phyloP scores from a whole-genome alignment of 2,329 filamentous ascomycete species.

The Beauveria pseudobassiana region DNA sequence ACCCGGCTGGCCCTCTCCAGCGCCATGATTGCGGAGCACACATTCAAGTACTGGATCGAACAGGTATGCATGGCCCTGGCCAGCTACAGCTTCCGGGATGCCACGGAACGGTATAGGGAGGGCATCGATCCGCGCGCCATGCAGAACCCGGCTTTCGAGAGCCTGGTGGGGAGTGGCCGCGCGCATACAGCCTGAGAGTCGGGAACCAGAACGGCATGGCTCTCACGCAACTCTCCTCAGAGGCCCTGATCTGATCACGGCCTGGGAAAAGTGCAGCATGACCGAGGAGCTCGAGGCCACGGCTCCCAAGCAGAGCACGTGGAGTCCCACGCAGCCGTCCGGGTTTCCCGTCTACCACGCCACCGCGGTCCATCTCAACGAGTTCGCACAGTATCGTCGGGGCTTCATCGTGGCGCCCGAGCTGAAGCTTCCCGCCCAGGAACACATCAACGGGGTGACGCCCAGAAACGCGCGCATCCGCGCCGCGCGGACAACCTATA shows the following conservation, averaged over 20 bases:
- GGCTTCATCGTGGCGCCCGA: too few relatives aligned
- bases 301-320: background rate
- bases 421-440: background rate
- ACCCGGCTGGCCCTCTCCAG: background rate
- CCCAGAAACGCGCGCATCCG: background rate
- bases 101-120: background rate
- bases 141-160: background rate
- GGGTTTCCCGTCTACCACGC: background rate
- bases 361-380: background rate
- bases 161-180: background rate
- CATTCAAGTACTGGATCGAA: background rate
- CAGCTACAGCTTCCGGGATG: background rate
- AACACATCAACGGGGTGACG: background rate
- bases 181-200: background rate
- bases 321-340: background rate
- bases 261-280: background rate
- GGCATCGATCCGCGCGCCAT: background rate
- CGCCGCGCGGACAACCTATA: background rate
- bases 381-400: too few relatives aligned
- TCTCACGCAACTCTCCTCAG: background rate
- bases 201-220: background rate
- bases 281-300: background rate
- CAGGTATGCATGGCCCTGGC: background rate
- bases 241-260: background rate
- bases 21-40: background rate